Evolutionary conservation across 352 stramenopile species (phyloP), one percentile per base, ranked within the genome.

Genomic region (Plasmopara viticola): DNA sequence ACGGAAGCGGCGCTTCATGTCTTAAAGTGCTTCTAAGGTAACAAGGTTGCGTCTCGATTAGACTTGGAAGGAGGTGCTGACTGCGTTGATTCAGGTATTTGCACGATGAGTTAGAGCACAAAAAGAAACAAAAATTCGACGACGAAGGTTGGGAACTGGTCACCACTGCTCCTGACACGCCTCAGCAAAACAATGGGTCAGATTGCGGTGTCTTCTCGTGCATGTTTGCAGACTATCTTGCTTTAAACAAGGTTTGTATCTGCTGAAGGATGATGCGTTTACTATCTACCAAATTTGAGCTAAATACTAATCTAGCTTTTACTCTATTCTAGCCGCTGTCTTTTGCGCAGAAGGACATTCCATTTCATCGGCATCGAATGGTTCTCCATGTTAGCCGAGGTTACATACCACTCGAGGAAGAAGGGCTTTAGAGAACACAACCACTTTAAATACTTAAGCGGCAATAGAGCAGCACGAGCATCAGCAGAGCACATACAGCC

Each of bases 151-250:
- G 84, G 84, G 59, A 83, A 52, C 60, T 94, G 17, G 68, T 94
- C 25, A 42, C 67, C 3, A 81, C 75, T 9, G 65, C 61, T 2
- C 48, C 62, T 0, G 72, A 86, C 42, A 94, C 84, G 9, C 84
- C 84, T 13, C 68, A 86, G 61, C 84, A 94, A 41, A 68, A 68
- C n/a, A 94, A 94, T 48, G 78, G 80, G 13, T 90, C 70, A 20
- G 84, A 94, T 43, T 94, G 84, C 50, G 84, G 84, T 44, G 78
- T 94, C 6, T 94, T 94, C 45, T 87, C 81, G 30, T 91, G 81
- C 64, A 89, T 90, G 57, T 92, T 94, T 47, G 84, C 84, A 0
- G 84, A 94, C 56, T 94, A 76, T 33, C 38, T 94, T 14, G 80
- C 78, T 40, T 74, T 67, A 33, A 74, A 87, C 57, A 56, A 64